Conservation (phyloP, 2,329 filamentous ascomycete genomes). For the Cercospora citrullina region DNA sequence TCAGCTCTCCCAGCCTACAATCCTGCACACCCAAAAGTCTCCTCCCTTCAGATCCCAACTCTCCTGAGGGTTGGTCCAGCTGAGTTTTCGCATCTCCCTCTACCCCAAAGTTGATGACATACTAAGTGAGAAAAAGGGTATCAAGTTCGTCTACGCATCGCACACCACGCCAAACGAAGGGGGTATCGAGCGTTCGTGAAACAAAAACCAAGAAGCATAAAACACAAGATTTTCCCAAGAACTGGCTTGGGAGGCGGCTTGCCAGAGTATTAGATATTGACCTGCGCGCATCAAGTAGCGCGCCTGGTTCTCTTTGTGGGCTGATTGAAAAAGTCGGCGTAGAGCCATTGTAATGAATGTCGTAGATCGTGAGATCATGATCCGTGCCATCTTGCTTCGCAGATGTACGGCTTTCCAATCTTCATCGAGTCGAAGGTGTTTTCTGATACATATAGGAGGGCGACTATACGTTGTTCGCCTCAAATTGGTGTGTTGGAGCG, state of each 20-base stretch:
- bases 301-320: neutral
- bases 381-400: slow-evolving; percentile 5
- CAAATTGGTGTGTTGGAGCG: slow-evolving; percentile 10
- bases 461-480: neutral
- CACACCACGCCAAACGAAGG: slow-evolving; percentile 14
- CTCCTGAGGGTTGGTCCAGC: slow-evolving; percentile 2
- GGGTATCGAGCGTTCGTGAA: slow-evolving; percentile 13
- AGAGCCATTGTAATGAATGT: slow-evolving; percentile 12
- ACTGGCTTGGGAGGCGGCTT: neutral
- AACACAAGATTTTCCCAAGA: neutral
- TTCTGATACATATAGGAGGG: neutral
- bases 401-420: slow-evolving; percentile 7
- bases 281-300: slow-evolving; percentile 2
- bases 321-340: neutral
- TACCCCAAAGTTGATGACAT: neutral
- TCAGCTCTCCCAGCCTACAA: neutral
- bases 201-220: slow-evolving; percentile 6
- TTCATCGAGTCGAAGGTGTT: neutral
- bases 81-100: neutral
- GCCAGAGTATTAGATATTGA: neutral
- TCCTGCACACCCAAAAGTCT: neutral
- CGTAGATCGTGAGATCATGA: slow-evolving; percentile 17
- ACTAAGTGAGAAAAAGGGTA: slow-evolving; percentile 7
- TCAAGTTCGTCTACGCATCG: slow-evolving; percentile 8
- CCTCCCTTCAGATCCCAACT: neutral